Evolutionary conservation across 345 rosid species (phyloP).

Genomic region (Sonneratia alba): DNA sequence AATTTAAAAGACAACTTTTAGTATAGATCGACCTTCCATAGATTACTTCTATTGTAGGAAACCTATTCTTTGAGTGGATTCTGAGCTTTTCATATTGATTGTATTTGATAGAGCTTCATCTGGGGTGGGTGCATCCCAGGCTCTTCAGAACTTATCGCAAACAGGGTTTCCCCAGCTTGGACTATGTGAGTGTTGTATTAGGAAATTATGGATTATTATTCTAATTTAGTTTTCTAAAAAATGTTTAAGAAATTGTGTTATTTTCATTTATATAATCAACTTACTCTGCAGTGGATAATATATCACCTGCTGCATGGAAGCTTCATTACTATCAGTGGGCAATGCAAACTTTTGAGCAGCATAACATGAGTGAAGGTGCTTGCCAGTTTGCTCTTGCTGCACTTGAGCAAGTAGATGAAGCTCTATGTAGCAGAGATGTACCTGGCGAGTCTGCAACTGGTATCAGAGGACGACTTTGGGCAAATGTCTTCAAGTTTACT

Average conservation of each 20-base stretch:
- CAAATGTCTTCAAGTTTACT: conserved; percentile 83
- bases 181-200: conserved; percentile 30
- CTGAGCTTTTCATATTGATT: background rate
- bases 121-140: conserved; percentile 62
- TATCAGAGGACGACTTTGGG: conserved; percentile 86
- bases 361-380: conserved; percentile 81
- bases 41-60: background rate
- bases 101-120: conserved; percentile 65
- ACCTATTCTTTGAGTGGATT: background rate
- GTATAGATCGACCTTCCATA: background rate
- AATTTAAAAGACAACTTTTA: background rate
- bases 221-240: background rate
- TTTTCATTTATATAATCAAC: background rate
- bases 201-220: background rate
- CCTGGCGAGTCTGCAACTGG: conserved; percentile 39
- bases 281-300: conserved; percentile 35
- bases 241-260: background rate
- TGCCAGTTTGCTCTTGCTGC: conserved; percentile 94
- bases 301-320: conserved; percentile 66
- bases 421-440: conserved; percentile 30
- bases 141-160: conserved; percentile 65
- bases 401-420: conserved; percentile 96
- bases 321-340: conserved; percentile 97
- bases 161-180: conserved; percentile 57
- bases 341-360: conserved; percentile 92